Evolutionary conservation across 1,139 yeast species (phyloP).

Genomic region (Sugiyamaella xylanicola): DNA sequence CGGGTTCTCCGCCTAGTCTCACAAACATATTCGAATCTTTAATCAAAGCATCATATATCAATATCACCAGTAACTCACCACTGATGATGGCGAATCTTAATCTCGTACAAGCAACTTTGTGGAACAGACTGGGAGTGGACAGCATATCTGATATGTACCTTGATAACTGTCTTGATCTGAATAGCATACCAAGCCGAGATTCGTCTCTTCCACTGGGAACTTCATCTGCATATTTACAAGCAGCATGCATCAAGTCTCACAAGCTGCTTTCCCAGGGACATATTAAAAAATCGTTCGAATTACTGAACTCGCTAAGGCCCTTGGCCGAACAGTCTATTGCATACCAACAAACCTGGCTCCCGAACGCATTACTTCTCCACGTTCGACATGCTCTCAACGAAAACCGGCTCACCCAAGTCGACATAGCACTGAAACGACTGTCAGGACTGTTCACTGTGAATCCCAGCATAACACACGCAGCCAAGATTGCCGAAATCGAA

Average conservation of each 20-base stretch:
- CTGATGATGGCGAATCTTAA: slow-evolving; percentile 35
- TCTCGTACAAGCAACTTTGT: slow-evolving; percentile 36
- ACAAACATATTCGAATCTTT: slow-evolving; percentile 54
- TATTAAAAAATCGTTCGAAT: slow-evolving; percentile 23
- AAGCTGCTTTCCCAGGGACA: slow-evolving; percentile 29
- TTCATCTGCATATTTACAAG: slow-evolving; percentile 24
- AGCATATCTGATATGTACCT: slow-evolving; percentile 30
- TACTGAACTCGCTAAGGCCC: slow-evolving; percentile 23
- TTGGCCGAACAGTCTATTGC: slow-evolving; percentile 24
- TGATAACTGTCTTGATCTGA: slow-evolving; percentile 21
- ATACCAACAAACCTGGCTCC: slow-evolving; percentile 33
- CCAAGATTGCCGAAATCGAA: slow-evolving; percentile 25
- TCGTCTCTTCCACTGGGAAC: slow-evolving; percentile 7
- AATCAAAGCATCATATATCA: slow-evolving; percentile 55
- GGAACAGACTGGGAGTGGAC: slow-evolving; percentile 35
- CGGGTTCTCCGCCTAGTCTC: slow-evolving; percentile 35
- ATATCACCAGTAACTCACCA: slow-evolving; percentile 44
- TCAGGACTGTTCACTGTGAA: slow-evolving; percentile 21
- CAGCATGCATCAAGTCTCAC: slow-evolving; percentile 26
- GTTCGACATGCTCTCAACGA: slow-evolving; percentile 27
- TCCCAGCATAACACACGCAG: slow-evolving; percentile 25
- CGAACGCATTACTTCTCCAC: slow-evolving; percentile 27
- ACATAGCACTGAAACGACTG: slow-evolving; percentile 27
- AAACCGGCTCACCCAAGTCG: slow-evolving; percentile 26
- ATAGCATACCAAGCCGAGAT: background rate